Percentiles rank a stretch among this genome's conserved stretches.
phyloP scores from a whole-genome alignment of 352 stramenopile species.

The Phytophthora uliginosa region DNA sequence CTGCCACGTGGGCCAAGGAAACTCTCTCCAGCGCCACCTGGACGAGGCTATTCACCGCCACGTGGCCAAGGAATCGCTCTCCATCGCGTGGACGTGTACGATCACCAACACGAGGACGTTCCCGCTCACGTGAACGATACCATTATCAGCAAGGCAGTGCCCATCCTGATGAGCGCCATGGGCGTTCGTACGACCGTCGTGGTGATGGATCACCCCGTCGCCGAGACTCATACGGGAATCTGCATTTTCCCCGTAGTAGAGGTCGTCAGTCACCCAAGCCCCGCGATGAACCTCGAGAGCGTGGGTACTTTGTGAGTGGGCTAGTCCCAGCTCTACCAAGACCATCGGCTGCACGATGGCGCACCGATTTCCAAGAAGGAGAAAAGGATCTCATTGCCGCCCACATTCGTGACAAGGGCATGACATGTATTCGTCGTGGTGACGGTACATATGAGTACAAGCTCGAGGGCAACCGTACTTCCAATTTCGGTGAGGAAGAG shows the following conservation, averaged over 20 bases:
- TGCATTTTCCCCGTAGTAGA: background rate
- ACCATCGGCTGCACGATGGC: background rate
- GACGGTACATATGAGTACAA: background rate
- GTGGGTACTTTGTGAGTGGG: background rate
- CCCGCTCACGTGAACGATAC: too few species aligned
- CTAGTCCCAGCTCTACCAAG: background rate
- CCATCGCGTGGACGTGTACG: too few species aligned
- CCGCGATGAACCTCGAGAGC: background rate
- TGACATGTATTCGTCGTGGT: background rate
- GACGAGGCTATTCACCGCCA: too few species aligned
- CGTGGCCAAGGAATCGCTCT: too few species aligned
- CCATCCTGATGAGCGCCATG: background rate
- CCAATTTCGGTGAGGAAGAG: background rate
- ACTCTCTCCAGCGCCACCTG: too few species aligned
- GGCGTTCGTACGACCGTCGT: background rate
- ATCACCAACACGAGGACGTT: too few species aligned
- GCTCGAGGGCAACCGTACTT: background rate
- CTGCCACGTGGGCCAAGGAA: too few species aligned
- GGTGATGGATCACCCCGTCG: background rate
- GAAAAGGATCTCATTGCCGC: background rate
- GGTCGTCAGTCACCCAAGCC: background rate
- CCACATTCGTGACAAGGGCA: background rate
- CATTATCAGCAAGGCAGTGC: background rate
- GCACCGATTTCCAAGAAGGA: background rate
- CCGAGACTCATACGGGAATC: background rate